These are phyloP conservation scores for Solanum etuberosum DNA, from an alignment of 257 asterid genomes.

Conservation along the genomic window DNA sequence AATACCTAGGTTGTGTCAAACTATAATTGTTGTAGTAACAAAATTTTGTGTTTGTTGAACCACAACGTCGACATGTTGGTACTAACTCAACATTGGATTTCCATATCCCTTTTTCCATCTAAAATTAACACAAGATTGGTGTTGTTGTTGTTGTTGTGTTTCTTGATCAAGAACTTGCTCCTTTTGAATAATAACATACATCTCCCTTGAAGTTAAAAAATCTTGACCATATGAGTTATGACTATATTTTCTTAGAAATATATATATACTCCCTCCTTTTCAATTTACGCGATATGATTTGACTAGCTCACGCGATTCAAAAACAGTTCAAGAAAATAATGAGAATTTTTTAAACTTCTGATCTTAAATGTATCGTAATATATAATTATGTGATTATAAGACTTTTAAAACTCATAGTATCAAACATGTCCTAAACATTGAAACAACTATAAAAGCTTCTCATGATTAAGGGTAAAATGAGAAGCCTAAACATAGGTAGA, in stretches of 20 bases:
- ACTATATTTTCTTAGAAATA: background rate
- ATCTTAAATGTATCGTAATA: background rate
- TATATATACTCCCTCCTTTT: background rate
- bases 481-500: background rate
- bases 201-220: background rate
- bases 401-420: background rate
- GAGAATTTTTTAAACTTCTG: background rate
- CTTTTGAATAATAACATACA: background rate
- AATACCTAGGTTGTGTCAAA: constrained; percentile 69
- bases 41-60: constrained; percentile 66
- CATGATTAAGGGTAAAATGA: background rate
- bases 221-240: background rate
- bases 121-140: background rate
- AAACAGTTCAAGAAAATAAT: background rate
- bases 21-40: constrained; percentile 85
- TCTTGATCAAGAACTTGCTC: background rate
- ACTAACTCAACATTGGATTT: constrained; percentile 32
- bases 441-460: background rate
- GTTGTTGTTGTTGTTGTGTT: background rate
- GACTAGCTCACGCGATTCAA: background rate
- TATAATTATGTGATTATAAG: background rate
- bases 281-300: background rate
- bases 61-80: constrained; percentile 75
- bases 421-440: background rate
- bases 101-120: constrained; percentile 50